Base-by-base conservation (phyloP, 2,329 filamentous ascomycete species). In the Incumbomyces lentus region DNA sequence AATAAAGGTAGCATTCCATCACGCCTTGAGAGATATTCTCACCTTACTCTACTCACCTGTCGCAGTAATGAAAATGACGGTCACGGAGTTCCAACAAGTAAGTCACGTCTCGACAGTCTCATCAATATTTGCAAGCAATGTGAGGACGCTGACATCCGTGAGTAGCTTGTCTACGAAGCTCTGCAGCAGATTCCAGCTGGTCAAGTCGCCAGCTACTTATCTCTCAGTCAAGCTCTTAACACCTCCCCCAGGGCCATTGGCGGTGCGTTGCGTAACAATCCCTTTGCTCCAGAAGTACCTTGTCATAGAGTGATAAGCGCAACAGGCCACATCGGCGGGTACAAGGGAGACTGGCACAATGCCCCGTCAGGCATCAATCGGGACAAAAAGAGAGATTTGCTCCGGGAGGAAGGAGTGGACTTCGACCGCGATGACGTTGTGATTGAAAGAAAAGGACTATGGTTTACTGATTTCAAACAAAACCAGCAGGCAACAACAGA, bases 301-400 rank as follows among this genome's bases (percentile, higher is more conserved):
- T 93, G 86, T 55, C 86, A 93, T 64, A 75, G 87, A 8, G 82
- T 90, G 17, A 76, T 93, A 39, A 84, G 84, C 5, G 81, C 79
- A 34, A 81, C 81, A 43, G 81, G 84, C 11, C 71, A 60, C 6
- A 59, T 76, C 16, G 72, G 73, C 13, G 73, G 73, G 10, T 76
- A 75, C 55, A 66, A 69, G 32, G 73, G 73, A 12, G 62, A 64
- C 30, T 71, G 71, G 70, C 64, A 67, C 19, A 67, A 68, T 47
- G 60, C 67, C n/a, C 36, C 36, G 18, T 17, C n/a, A 17, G 67
- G 67, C 4, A 63, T 64, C 51, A 62, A 64, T 57, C 65, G 65
- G 11, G 55, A 55, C 14, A 60, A 66, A 48, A 72, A 71, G 56
- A 63, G 60, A 37, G 60, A 60, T 47, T 50, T 71, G 47, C 54